Evolutionary conservation across 1,139 yeast species (phyloP), one percentile per base, ranked within the genome.

Genomic region (Entelexis sorbosivorans): DNA sequence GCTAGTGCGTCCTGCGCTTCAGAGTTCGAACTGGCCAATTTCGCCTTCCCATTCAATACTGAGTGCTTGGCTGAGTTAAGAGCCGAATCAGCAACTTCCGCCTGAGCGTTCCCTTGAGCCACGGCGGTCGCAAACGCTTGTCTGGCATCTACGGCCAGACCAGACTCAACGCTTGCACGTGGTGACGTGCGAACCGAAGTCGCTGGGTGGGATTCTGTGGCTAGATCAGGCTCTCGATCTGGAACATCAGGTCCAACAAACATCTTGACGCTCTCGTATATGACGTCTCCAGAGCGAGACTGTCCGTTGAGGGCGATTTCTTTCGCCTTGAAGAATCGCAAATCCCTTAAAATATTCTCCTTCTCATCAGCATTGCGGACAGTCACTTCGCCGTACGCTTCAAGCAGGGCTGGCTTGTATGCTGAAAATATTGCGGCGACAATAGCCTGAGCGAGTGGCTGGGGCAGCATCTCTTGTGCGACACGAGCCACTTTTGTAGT

Each of bases 301-400:
- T 81, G 77, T 0, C 88, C 88, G 14, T 78, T 76, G 17, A 79
- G 63, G 47, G 76, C 78, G 44, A 76, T 73, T 34, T 82, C 66
- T 55, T 78, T 79, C 7, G 75, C 83, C 53, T 79, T 66, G 63
- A 82, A 81, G 60, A 75, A 81, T 59, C 77, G 81, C n/a, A 81
- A 72, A 65, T 82, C 91, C 48, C 73, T 72, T 58, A 81, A 66
- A 59, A 81, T 68, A 22, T 73, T 58, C 32, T 56, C 56, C 54
- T 66, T 66, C 46, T 63, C 67, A 5, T 36, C 48, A 2, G 50
- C 48, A 3, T 61, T 52, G 49, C 72, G 73, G 57, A 81, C 73
- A 5, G 74, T 72, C n/a, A 79, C 65, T 51, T 72, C 72, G 1
- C 77, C 70, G 58, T 72, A 81, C 45, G 79, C 76, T 48, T 77